Evolutionary conservation across 257 asterid species (phyloP), one percentile per base, ranked within the genome.

Genomic region (Scutellaria galericulata): DNA sequence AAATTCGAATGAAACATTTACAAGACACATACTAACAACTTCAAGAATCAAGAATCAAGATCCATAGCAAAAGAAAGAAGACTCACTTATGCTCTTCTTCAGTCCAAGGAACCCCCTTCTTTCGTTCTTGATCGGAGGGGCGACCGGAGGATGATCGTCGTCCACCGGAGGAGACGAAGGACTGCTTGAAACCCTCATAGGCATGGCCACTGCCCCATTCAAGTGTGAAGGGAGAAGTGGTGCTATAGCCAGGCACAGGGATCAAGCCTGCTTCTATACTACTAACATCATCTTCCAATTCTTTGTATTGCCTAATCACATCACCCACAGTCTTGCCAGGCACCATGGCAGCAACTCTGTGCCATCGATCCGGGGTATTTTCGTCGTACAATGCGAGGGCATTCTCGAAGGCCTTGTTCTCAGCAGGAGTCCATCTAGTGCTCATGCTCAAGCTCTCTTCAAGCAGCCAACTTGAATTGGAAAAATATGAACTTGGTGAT

Each of bases 21-120:
- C 37, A 31, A 31, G 5, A 48, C 3, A 10, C 8, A 54, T 59
- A 45, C 58, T 13, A 37, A 40, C 70, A 14, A 4, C 8, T 57
- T 13, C 56, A 71, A 68, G 5, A 67, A 67, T 13, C 56, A 71
- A 68, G 5, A 67, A 67, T 37, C 62, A 66, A 53, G 35, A 67
- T 37, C 37, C 37, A 47, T 8, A 22, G 35, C n/a, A 54, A 54
- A 8, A 65, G 55, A 7, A 11, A 60, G 10, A 65, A 73, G 72
- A 72, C 91, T 80, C 73, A 95, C 99, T 80, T 95, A 70, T 95
- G 98, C 74, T 95, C 99, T 37, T 95, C 97, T 74, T 94, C 97
- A 1, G 99, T 94, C 99, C 99, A 94, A 0, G 99, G 97, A 10
- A 91, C 87, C 7, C 97, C 99, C 84, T 91, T 94, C 69, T 94